Percentiles rank a stretch among this genome's conserved stretches.
Evolutionary conservation across 2,329 filamentous ascomycete species (phyloP).

Genomic region (Fusarium clavum): DNA sequence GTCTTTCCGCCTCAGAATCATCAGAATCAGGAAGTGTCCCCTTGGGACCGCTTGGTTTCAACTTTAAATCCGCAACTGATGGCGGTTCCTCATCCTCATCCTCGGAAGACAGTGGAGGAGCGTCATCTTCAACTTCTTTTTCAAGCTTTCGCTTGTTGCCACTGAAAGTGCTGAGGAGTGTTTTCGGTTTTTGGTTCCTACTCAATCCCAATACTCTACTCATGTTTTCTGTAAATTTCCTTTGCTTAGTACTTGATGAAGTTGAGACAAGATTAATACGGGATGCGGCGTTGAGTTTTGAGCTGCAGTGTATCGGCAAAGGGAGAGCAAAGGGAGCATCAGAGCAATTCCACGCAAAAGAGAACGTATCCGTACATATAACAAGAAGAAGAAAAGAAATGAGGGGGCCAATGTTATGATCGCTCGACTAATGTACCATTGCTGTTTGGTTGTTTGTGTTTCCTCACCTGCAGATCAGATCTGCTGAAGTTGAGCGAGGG

Average conservation of each 20-base stretch:
- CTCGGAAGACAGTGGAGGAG: slow-evolving; percentile 48
- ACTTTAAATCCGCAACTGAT: background rate
- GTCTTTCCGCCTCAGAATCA: slow-evolving; percentile 46
- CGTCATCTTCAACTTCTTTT: slow-evolving; percentile 32
- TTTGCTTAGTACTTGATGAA: background rate
- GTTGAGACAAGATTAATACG: background rate
- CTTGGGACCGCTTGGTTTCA: background rate
- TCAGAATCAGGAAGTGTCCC: slow-evolving; percentile 21
- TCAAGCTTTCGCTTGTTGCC: slow-evolving; percentile 21
- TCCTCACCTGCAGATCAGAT: background rate
- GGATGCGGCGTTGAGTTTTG: slow-evolving; percentile 1
- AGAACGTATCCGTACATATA: background rate
- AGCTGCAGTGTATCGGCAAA: background rate
- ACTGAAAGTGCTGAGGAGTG: slow-evolving; percentile 33
- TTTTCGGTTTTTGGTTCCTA: slow-evolving; percentile 10
- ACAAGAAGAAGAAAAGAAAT: background rate
- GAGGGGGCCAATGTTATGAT: background rate
- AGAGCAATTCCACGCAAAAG: background rate
- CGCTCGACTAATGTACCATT: slow-evolving; percentile 2
- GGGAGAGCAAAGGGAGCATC: background rate
- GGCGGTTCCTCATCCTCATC: slow-evolving; percentile 42
- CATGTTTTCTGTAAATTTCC: slow-evolving; percentile 1
- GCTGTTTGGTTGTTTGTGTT: slow-evolving; percentile 13
- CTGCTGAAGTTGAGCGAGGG: background rate
- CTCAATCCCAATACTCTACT: slow-evolving; percentile 42